Evolutionary conservation across 1,139 yeast genomes (phyloP).

Genomic region (Wickerhamomyces sp.): DNA sequence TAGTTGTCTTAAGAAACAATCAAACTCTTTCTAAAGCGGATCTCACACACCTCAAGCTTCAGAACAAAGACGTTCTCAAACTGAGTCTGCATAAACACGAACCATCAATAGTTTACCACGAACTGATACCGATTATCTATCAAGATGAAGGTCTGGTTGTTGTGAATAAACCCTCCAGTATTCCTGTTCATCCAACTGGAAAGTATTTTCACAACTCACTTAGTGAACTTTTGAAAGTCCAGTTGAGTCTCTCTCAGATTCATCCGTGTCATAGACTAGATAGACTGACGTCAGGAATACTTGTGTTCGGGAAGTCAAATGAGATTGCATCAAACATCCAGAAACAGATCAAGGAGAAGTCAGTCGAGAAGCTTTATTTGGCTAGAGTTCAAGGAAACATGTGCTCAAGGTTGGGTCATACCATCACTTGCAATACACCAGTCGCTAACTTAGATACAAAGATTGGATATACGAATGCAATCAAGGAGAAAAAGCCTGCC

Average conservation of each 20-base stretch:
- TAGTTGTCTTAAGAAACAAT: slow-evolving; percentile 7
- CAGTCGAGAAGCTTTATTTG: slow-evolving; percentile 72
- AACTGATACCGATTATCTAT: slow-evolving; percentile 12
- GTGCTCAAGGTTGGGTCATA: slow-evolving; percentile 43
- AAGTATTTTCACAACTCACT: slow-evolving; percentile 82
- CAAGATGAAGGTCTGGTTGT: slow-evolving; percentile 52
- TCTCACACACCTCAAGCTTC: slow-evolving; percentile 26
- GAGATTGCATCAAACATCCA: slow-evolving; percentile 77
- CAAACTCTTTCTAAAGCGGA: slow-evolving; percentile 7
- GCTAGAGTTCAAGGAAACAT: slow-evolving; percentile 83
- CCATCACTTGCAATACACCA: slow-evolving; percentile 60
- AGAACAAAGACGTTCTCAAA: slow-evolving; percentile 46
- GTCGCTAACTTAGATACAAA: slow-evolving; percentile 71
- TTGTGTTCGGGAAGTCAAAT: slow-evolving; percentile 86
- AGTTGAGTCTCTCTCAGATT: slow-evolving; percentile 47
- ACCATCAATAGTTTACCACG: slow-evolving; percentile 13
- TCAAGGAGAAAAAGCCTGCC: slow-evolving; percentile 56
- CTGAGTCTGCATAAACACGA: slow-evolving; percentile 52
- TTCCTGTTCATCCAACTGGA: slow-evolving; percentile 97
- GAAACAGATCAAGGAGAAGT: slow-evolving; percentile 53
- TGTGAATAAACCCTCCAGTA: slow-evolving; percentile 90
- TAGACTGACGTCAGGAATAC: slow-evolving; percentile 86
- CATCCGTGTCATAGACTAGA: slow-evolving; percentile 94
- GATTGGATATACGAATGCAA: slow-evolving; percentile 69
- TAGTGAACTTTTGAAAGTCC: slow-evolving; percentile 74